Base-by-base conservation (phyloP, 2,329 filamentous ascomycete genomes). In the Aulographum hederae region DNA sequence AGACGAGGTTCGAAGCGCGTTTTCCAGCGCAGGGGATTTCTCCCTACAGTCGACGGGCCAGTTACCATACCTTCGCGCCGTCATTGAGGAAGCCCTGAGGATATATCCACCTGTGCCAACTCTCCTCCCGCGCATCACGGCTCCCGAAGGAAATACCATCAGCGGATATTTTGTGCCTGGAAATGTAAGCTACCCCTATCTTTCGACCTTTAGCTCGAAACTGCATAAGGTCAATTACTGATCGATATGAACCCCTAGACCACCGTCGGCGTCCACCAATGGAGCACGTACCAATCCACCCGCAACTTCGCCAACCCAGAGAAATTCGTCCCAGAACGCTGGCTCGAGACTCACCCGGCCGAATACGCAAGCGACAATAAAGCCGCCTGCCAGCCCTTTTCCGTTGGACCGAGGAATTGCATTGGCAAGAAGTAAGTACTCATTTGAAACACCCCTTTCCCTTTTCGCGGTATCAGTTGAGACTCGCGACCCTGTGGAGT, bases 311-410 rank as follows among this genome's bases (percentile, higher is more conserved):
- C 40, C 18, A 39, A 51, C 13, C 45, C 56, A 0, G 31, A 45
- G 4, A 34, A 38, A 4, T 63, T 56, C 33, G 36, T 46, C 4
- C 58, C 58, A 3, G 52, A 60, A 33, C 43, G 57, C 15, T 62
- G 57, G 57, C 32, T 55, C 3, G 44, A 41, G 1, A 38, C 36
- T 4, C n/a, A n/a, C n/a, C n/a, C n/a, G n/a, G n/a, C n/a, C n/a
- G 41, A 41, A 4, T 52, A 44, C 27, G 42, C 32, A 0, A 26
- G 18, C 1, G 48, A 52, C 27, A 34, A 44, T 10, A 48, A 43
- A 34, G 46, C 45, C 21, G 48, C 46, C 6, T 39, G 42, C 3
- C 45, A 50, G 26, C 48, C 48, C 0, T 52, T 52, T 29, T 46
- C 43, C 3, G 36, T 41, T 0, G 48, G 49, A 3, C 48, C 47